These are phyloP conservation scores for Camelina laxa DNA, from an alignment of 345 rosid genomes.

Conservation along the genomic window DNA sequence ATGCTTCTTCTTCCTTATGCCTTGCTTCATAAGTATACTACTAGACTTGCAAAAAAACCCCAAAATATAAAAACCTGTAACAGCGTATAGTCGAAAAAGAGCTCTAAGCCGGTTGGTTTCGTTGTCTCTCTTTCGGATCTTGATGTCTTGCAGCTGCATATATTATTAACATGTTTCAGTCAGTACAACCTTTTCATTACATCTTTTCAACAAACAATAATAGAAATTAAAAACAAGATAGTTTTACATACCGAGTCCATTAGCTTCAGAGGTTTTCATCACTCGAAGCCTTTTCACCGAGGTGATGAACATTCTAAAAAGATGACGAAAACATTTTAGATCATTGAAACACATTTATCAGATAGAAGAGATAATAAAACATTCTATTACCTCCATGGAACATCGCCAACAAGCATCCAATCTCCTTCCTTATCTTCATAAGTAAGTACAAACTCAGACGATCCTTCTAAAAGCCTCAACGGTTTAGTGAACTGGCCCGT, in stretches of 20 bases:
- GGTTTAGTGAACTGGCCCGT: slow-evolving; percentile 42
- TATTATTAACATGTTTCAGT: slow-evolving; percentile 20
- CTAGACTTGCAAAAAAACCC: slow-evolving; percentile 39
- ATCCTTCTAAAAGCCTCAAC: slow-evolving; percentile 75
- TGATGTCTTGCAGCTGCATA: slow-evolving; percentile 73
- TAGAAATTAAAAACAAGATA: neutral
- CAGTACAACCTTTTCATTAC: neutral
- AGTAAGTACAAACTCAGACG: slow-evolving; percentile 84
- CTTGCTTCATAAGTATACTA: slow-evolving; percentile 35
- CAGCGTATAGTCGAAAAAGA: neutral
- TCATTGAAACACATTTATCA: slow-evolving; percentile 1
- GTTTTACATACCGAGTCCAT: slow-evolving; percentile 69
- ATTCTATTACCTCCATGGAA: slow-evolving; percentile 84
- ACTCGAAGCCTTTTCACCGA: slow-evolving; percentile 88
- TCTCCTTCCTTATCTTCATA: slow-evolving; percentile 97
- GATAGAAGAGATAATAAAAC: neutral
- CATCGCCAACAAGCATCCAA: slow-evolving; percentile 99
- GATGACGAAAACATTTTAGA: slow-evolving; percentile 6
- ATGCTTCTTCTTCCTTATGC: slow-evolving; percentile 42
- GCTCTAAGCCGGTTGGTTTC: slow-evolving; percentile 61
- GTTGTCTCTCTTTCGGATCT: slow-evolving; percentile 58
- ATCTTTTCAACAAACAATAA: neutral
- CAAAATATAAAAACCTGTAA: slow-evolving; percentile 27
- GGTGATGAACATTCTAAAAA: slow-evolving; percentile 74
- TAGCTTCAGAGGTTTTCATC: slow-evolving; percentile 86